Percentiles rank a stretch among this genome's conserved stretches.
Evolutionary conservation across 805 yeast genomes (phyloP).

Genomic region (Yarrowia osloensis): DNA sequence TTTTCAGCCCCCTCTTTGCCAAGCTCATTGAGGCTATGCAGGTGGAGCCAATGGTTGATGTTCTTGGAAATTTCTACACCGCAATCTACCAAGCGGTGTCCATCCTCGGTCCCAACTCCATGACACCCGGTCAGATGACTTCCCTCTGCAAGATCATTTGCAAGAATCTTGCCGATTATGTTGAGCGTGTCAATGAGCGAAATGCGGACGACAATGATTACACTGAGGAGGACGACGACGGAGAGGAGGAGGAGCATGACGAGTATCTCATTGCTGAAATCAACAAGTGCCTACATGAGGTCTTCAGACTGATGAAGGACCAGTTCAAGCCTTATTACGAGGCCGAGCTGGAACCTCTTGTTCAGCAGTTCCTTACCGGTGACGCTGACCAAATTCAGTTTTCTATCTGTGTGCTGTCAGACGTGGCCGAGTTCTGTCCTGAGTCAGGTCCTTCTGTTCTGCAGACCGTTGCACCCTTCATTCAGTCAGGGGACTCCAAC

Average conservation of each 20-base stretch:
- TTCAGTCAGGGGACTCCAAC: slow-evolving; percentile 46
- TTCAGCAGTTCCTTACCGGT: slow-evolving; percentile 63
- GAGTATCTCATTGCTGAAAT: slow-evolving; percentile 88
- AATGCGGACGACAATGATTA: slow-evolving; percentile 68
- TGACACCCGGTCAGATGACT: slow-evolving; percentile 54
- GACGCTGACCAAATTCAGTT: slow-evolving; percentile 68
- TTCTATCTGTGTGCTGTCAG: slow-evolving; percentile 79
- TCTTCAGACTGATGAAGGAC: slow-evolving; percentile 63
- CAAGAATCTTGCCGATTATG: slow-evolving; percentile 63
- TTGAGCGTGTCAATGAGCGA: slow-evolving; percentile 63
- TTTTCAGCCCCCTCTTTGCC: slow-evolving; percentile 72
- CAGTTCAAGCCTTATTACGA: slow-evolving; percentile 68
- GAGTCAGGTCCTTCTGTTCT: slow-evolving; percentile 61
- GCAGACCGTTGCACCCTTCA: slow-evolving; percentile 68
- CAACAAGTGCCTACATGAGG: slow-evolving; percentile 67
- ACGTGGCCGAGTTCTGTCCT: slow-evolving; percentile 63
- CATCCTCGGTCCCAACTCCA: slow-evolving; percentile 60
- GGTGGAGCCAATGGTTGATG: slow-evolving; percentile 80
- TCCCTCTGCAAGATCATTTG: slow-evolving; percentile 61
- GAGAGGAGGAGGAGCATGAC: slow-evolving; percentile 81
- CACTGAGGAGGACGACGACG: slow-evolving; percentile 81
- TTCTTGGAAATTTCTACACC: slow-evolving; percentile 74
- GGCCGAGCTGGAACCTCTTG: slow-evolving; percentile 56
- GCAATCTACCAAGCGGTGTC: slow-evolving; percentile 68
- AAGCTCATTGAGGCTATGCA: slow-evolving; percentile 68